phyloP scores from a whole-genome alignment of 257 asterid genomes.

The Fraxinus quadrangulata region DNA sequence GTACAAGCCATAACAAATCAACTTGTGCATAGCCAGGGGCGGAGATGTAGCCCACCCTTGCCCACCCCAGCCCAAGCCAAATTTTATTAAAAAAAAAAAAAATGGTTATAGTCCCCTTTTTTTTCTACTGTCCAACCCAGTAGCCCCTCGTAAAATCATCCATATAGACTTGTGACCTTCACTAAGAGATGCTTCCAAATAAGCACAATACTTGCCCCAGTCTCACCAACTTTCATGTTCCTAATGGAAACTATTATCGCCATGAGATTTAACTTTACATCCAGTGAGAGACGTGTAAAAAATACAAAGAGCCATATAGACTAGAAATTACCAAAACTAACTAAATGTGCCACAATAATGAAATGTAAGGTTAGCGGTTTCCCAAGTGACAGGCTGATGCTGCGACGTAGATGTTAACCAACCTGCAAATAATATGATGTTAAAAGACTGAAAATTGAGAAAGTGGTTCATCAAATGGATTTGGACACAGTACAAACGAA shows the following conservation, averaged over 20 bases:
- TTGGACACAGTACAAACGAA: background rate
- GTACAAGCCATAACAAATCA: too few relatives aligned
- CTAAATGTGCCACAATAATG: background rate
- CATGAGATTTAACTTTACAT: too few relatives aligned
- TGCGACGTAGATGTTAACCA: background rate
- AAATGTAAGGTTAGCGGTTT: background rate
- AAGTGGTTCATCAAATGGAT: background rate
- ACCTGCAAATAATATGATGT: background rate
- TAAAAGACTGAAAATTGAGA: background rate
- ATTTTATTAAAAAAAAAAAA: too few relatives aligned
- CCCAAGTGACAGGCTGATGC: background rate
- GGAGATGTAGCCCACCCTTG: too few relatives aligned
- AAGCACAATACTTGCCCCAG: background rate
- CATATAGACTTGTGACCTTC: background rate
- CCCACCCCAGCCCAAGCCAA: too few relatives aligned
- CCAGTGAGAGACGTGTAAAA: too few relatives aligned
- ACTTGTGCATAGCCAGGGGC: too few relatives aligned
- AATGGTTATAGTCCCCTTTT: too few relatives aligned
- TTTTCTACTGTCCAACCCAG: too few relatives aligned
- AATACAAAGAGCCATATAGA: background rate
- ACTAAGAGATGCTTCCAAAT: background rate
- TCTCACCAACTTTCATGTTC: background rate
- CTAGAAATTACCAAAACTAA: background rate
- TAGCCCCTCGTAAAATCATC: background rate
- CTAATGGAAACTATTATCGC: too few relatives aligned